Conservation (phyloP, 768 basidiomycete genomes). For the Mycena floridula region DNA sequence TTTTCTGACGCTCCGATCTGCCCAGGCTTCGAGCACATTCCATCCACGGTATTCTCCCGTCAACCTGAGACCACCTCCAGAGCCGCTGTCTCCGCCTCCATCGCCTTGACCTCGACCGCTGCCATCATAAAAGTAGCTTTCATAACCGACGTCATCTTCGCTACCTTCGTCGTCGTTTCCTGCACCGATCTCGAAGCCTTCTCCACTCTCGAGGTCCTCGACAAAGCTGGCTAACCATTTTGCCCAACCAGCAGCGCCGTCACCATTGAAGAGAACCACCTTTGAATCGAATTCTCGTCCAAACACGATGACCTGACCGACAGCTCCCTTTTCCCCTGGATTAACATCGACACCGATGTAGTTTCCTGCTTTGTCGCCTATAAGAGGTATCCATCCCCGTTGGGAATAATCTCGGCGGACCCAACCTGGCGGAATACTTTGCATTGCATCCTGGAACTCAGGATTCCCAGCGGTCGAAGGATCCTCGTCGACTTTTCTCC, state of each 20-base stretch:
- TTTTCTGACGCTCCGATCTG: slow-evolving; percentile 78
- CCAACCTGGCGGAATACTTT: slow-evolving; percentile 86
- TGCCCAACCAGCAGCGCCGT: slow-evolving; percentile 90
- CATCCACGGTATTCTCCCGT: slow-evolving; percentile 87
- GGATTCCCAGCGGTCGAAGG: slow-evolving; percentile 78
- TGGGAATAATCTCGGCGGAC: slow-evolving; percentile 87
- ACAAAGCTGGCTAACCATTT: slow-evolving; percentile 88
- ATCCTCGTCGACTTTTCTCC: slow-evolving; percentile 91
- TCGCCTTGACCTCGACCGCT: slow-evolving; percentile 73
- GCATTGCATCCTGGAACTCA: slow-evolving; percentile 69
- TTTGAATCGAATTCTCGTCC: slow-evolving; percentile 99
- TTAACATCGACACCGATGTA: slow-evolving; percentile 95
- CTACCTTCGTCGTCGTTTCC: slow-evolving; percentile 60
- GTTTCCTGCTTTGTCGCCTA: slow-evolving; percentile 91
- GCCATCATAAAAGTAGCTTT: slow-evolving; percentile 82
- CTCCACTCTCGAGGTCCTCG: slow-evolving; percentile 88
- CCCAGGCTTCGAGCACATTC: slow-evolving; percentile 91
- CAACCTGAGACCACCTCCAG: slow-evolving; percentile 65
- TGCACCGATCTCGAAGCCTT: slow-evolving; percentile 76
- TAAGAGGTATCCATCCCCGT: slow-evolving; percentile 93
- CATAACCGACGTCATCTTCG: slow-evolving; percentile 83
- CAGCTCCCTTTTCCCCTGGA: slow-evolving; percentile 67
- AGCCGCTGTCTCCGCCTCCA: slow-evolving; percentile 68
- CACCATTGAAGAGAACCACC: slow-evolving; percentile 89
- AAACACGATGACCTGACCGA: slow-evolving; percentile 95